A percentile compares a stretch with the other conserved stretches of the same genome.
These are phyloP conservation scores for Phytophthora brassicae DNA, from an alignment of 352 stramenopile species.

Conservation along the genomic window DNA sequence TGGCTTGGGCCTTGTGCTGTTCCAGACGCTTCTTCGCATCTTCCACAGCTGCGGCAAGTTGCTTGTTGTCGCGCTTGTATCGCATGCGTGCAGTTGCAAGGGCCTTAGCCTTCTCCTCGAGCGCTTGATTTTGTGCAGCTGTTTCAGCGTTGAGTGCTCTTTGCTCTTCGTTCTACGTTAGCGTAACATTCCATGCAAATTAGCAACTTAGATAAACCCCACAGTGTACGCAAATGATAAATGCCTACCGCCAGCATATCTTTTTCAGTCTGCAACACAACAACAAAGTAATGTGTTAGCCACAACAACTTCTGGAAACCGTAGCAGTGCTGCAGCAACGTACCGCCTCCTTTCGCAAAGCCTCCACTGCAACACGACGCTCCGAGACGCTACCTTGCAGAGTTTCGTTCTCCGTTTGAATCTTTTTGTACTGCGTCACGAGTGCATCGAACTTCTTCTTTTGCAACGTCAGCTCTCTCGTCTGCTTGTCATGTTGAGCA, in stretches of 20 bases:
- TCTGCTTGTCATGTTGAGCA: slow-evolving; percentile 73
- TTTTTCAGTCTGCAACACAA: slow-evolving; percentile 74
- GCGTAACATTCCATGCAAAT: slow-evolving; percentile 1
- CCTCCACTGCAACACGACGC: slow-evolving; percentile 69
- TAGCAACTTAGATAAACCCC: neutral
- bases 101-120: slow-evolving; percentile 88
- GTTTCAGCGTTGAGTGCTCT: slow-evolving; percentile 84
- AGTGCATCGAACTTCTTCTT: slow-evolving; percentile 83
- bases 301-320: neutral
- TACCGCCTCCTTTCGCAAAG: slow-evolving; percentile 84
- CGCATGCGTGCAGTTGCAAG: slow-evolving; percentile 85
- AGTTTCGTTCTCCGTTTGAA: slow-evolving; percentile 79
- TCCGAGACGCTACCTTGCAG: slow-evolving; percentile 65
- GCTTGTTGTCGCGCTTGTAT: slow-evolving; percentile 89
- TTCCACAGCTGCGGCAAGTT: slow-evolving; percentile 69
- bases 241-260: slow-evolving; percentile 76
- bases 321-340: slow-evolving; percentile 6
- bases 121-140: slow-evolving; percentile 75
- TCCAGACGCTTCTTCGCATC: slow-evolving; percentile 82
- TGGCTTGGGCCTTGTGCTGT: slow-evolving; percentile 79
- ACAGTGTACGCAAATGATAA: neutral
- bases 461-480: slow-evolving; percentile 64
- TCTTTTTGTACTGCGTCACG: slow-evolving; percentile 81
- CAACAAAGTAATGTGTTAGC: slow-evolving; percentile 12
- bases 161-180: slow-evolving; percentile 83